These are phyloP conservation scores for Hypoxylon sp. DNA, from an alignment of 2,329 filamentous ascomycete genomes.

Conservation along the genomic window DNA sequence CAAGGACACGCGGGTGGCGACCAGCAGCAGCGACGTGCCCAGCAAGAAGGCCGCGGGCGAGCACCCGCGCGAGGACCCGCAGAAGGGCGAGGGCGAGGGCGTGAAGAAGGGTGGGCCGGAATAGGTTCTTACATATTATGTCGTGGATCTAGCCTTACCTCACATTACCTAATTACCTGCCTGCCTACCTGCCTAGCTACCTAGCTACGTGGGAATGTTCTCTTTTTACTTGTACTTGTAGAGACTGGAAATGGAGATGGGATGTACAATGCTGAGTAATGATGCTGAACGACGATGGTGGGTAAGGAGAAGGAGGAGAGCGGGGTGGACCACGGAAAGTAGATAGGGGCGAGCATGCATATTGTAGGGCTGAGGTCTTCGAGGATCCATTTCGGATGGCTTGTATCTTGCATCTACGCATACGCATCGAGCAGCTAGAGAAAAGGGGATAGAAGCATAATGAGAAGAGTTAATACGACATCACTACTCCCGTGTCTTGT, in stretches of 20 bases:
- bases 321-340: background rate
- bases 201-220: background rate
- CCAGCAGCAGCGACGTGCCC: conserved; percentile 43
- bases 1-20: conserved; percentile 44
- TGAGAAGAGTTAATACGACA: conserved; percentile 4
- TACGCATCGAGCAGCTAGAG: conserved; percentile 2
- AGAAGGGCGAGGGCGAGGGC: conserved; percentile 48
- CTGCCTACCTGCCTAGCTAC: background rate
- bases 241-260: background rate
- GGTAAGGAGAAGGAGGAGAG: background rate
- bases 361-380: background rate
- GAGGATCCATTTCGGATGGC: background rate
- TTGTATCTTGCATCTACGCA: conserved; percentile 8
- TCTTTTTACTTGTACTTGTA: background rate
- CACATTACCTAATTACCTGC: background rate
- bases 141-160: too few species aligned
- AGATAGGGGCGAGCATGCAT: background rate
- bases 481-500: conserved; percentile 3
- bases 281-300: background rate
- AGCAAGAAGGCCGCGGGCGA: conserved; percentile 48
- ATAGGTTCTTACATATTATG: too few species aligned
- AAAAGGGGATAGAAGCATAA: conserved; percentile 10
- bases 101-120: conserved; percentile 42
- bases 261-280: background rate
- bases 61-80: conserved; percentile 49